Base-by-base conservation (phyloP, 768 basidiomycete species). In the Pisolithus albus region DNA sequence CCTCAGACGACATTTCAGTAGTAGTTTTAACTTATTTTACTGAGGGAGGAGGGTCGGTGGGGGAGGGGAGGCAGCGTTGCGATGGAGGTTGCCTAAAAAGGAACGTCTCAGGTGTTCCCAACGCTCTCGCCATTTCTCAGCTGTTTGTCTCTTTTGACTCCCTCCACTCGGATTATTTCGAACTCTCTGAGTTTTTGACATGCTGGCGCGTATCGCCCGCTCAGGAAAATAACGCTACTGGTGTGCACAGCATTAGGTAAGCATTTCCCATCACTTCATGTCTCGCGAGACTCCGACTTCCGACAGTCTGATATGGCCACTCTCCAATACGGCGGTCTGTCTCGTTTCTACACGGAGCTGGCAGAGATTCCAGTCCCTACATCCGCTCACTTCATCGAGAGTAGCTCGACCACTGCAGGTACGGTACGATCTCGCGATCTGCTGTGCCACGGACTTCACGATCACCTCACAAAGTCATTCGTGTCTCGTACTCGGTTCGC, bases 401-500 rank as follows among this genome's bases (percentile, higher is more conserved):
- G 61, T 19, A 15, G n/a, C 0, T 1, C 34, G 28, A 45, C 57
- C 48, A 50, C 59, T 15, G 46, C 65, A 53, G 55, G 63, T 61
- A 43, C 5, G 21, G 13, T 39, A 5, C 16, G 11, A 43, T 19
- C n/a, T 41, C 18, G 21, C 18, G 11, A 26, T 34, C 3, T 11
- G 18, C 21, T 7, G 13, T 15, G 11, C 19, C 34, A 7, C 32
- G 18, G 26, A 15, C 37, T n/a, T 5, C 24, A 40, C 41, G n/a
- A 44, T 56, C 47, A 11, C 30, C 19, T n/a, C 21, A 13, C 30
- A 26, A 41, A 76, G 77, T 66, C 8, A 59, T 79, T 32, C 74
- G 78, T 24, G 57, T 80, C 19, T 65, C 70, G 0, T 80, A 75
- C 51, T 72, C 75, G 1, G 65, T 75, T 19, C 69, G 72, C 32